Percentiles rank a stretch among this genome's conserved stretches.
Conservation (phyloP, 2,329 filamentous ascomycete species). For the Biscogniauxia marginata region DNA sequence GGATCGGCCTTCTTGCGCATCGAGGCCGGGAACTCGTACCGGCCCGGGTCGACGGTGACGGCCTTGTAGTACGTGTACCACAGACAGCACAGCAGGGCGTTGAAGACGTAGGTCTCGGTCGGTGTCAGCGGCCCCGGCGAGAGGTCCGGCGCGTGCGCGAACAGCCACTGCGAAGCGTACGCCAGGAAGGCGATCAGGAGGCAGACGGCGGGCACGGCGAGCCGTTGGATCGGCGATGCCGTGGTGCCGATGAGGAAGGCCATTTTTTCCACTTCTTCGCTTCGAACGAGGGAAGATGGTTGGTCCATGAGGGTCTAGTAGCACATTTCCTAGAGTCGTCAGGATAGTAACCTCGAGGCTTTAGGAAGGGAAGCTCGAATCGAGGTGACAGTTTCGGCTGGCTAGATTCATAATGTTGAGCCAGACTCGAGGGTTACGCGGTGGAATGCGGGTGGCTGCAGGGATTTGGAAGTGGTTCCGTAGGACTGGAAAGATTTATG, state of each 20-base stretch:
- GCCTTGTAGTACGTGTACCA: constrained; percentile 68
- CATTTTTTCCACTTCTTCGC: constrained; percentile 18
- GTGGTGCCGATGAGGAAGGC: constrained; percentile 32
- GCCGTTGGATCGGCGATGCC: constrained; percentile 41
- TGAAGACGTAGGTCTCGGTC: constrained; percentile 62
- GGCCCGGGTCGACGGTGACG: constrained; percentile 57
- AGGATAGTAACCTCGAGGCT: no score
- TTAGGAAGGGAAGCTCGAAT: no score
- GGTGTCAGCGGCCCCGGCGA: constrained; percentile 58
- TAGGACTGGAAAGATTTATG: no score
- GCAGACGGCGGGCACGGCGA: constrained; percentile 69
- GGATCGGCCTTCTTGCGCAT: constrained; percentile 3
- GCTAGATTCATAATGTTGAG: no score
- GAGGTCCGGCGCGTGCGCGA: constrained; percentile 58
- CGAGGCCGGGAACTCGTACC: constrained; percentile 43
- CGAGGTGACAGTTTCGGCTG: no score
- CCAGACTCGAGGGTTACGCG: no score
- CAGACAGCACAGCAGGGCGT: constrained; percentile 60
- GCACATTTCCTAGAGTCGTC: no score
- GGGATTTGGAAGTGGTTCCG: no score
- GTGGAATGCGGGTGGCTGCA: no score
- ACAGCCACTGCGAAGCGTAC: constrained; percentile 71
- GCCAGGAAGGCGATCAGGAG: constrained; percentile 66
- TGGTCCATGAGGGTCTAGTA: no score
- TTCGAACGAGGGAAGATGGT: no score